Evolutionary conservation across 2,329 filamentous ascomycete genomes (phyloP).

Genomic region (Trichophyton verrucosum): DNA sequence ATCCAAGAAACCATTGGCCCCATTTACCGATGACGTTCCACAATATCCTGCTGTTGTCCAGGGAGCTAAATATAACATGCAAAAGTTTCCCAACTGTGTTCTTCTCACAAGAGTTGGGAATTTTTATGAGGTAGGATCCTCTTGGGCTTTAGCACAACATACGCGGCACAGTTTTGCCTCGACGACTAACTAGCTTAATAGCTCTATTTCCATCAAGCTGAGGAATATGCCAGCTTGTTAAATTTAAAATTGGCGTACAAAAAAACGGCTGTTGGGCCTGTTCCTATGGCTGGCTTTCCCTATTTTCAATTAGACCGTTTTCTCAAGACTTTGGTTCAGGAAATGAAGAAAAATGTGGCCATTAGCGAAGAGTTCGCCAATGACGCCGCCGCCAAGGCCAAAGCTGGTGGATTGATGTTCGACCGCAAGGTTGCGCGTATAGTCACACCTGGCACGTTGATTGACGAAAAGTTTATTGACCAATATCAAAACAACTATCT

Average conservation of each 20-base stretch:
- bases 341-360: slow-evolving; percentile 80
- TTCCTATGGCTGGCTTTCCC: slow-evolving; percentile 92
- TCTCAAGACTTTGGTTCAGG: slow-evolving; percentile 84
- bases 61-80: slow-evolving; percentile 80
- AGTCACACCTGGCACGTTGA: slow-evolving; percentile 86
- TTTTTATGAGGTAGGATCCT: slow-evolving; percentile 62
- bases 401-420: slow-evolving; percentile 66
- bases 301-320: slow-evolving; percentile 86
- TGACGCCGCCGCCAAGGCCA: slow-evolving; percentile 54
- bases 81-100: slow-evolving; percentile 80
- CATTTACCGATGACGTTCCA: slow-evolving; percentile 37
- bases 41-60: slow-evolving; percentile 78
- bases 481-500: slow-evolving; percentile 89
- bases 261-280: slow-evolving; percentile 62
- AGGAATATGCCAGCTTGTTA: slow-evolving; percentile 72
- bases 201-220: slow-evolving; percentile 91
- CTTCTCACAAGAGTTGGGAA: slow-evolving; percentile 83
- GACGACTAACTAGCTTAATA: slow-evolving; percentile 15
- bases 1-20: slow-evolving; percentile 29
- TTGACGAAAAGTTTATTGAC: slow-evolving; percentile 96
- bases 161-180: not conserved
- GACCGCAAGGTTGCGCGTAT: slow-evolving; percentile 75
- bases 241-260: slow-evolving; percentile 77
- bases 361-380: slow-evolving; percentile 88
- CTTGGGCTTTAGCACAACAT: not conserved